Evolutionary conservation across 2,329 filamentous ascomycete species (phyloP), one percentile per base, ranked within the genome.

Genomic region (Ceratocystis albifundus): DNA sequence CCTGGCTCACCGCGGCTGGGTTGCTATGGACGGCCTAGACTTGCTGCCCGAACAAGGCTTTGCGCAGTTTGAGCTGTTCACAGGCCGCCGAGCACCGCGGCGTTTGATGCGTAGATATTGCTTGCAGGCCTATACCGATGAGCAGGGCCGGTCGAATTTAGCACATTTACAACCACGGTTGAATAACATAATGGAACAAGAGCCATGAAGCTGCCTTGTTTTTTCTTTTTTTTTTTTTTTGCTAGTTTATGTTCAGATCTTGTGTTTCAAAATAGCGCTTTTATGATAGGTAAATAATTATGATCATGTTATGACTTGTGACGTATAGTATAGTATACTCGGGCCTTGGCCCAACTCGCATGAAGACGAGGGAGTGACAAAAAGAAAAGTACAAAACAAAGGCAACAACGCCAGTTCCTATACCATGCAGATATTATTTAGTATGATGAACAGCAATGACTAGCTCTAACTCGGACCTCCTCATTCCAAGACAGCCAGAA

Each of bases 11-110:
- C 77, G 80, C 69, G 80, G 88, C 50, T 92, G 88, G 88, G 85
- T 90, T 0, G 80, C 88, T 20, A 83, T 91, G 74, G 87, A 91
- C 71, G 88, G 88, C 0, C 76, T 92, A 12, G 88, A 92, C 70
- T 80, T 91, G 61, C 75, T 93, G 15, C 87, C 87, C 0, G 89
- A 92, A 73, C 88, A 92, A 72, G 89, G 87, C 0, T 89, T 89
- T 74, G 88, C 88, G 0, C 88, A 92, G 71, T 93, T 92, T 71
- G 89, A 93, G 74, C 75, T 92, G 1, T 90, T 92, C 73, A 91
- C 88, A 0, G 88, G 88, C 0, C 79, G 74, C 6, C 68, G 74
- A 62, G 74, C 75, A 0, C 75, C 75, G 3, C 81, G 88, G 30
- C 77, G 83, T 57, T 74, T 88, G 46, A 92, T 93, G 88, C 81